Conservation (phyloP, 257 asterid species). For the Asclepias syriaca region DNA sequence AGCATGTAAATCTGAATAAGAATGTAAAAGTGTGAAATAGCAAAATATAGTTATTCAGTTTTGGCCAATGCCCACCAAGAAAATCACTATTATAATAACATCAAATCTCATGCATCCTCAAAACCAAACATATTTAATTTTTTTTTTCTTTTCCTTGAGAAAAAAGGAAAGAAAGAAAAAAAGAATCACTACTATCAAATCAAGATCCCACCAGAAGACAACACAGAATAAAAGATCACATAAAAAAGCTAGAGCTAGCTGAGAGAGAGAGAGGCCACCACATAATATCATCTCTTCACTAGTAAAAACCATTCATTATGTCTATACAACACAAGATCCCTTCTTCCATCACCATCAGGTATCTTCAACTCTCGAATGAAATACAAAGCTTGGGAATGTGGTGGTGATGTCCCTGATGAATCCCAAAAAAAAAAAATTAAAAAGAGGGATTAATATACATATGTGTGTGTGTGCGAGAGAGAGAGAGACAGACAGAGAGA, state of each 20-base stretch:
- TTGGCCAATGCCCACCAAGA: no score
- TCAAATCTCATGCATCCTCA: no score
- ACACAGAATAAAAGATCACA: background rate
- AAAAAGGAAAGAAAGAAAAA: background rate
- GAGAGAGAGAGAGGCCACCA: background rate
- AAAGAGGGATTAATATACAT: no score
- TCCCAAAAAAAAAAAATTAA: no score
- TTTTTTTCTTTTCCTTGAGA: no score
- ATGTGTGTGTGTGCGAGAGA: no score
- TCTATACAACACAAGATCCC: background rate
- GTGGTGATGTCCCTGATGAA: conserved; percentile 59
- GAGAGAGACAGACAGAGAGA: no score
- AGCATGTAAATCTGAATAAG: no score
- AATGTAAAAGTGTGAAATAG: no score
- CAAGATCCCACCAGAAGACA: background rate
- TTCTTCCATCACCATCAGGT: conserved; percentile 34
- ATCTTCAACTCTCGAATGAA: conserved; percentile 92
- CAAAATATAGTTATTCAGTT: no score
- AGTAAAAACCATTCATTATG: background rate
- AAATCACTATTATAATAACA: no score
- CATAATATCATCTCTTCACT: background rate
- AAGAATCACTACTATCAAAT: conserved; percentile 1
- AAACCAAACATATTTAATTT: no score
- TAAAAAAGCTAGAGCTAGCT: background rate
- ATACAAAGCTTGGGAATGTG: conserved; percentile 92